Base-by-base conservation (phyloP, 2,329 filamentous ascomycete species). In the Orbilia brochopaga region DNA sequence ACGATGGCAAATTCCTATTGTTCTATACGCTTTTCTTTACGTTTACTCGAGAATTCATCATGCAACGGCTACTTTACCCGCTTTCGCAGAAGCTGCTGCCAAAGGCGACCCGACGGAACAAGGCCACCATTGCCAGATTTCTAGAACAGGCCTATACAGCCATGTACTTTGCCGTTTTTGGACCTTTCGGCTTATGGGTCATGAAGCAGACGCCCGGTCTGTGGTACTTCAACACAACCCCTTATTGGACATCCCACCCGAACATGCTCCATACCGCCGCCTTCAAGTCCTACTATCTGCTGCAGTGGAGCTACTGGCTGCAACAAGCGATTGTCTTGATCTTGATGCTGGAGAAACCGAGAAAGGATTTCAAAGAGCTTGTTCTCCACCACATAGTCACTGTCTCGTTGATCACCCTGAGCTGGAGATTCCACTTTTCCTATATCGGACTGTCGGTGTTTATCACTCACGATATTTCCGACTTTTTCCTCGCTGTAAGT, bases 141-240 rank as follows among this genome's bases (percentile, higher is more conserved):
- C 94, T 96, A 90, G 92, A 97, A 80, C 92, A 97, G 81, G 87
- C 89, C 78, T 97, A 97, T 81, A 96, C 92, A 0, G 92, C 92
- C 24, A 82, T 96, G 60, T 97, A 97, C 84, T 96, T 96, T 80
- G 86, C 81, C 50, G 79, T 94, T 66, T 87, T 95, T 65, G 91
- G 91, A 1, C 92, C 92, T 1, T 88, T 88, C 62, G 92, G 92
- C 60, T 80, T 97, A 77, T 97, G 89, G 79, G 90, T 97, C 79
- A 97, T 97, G 92, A 89, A 85, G 78, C 85, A 86, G 74, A 93
- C 91, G n/a, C 88, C 92, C 42, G 6, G 87, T 97, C 46, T 97
- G 92, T 93, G 97, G 96, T 70, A 80, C 97, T 73, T 96, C 84
- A 92, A 95, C 81, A 94, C 90, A 1, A 83, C 82, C 27, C 91